Conservation (phyloP, 192 early-diverging fungal genomes). For the Globomyces pollinis-pini region DNA sequence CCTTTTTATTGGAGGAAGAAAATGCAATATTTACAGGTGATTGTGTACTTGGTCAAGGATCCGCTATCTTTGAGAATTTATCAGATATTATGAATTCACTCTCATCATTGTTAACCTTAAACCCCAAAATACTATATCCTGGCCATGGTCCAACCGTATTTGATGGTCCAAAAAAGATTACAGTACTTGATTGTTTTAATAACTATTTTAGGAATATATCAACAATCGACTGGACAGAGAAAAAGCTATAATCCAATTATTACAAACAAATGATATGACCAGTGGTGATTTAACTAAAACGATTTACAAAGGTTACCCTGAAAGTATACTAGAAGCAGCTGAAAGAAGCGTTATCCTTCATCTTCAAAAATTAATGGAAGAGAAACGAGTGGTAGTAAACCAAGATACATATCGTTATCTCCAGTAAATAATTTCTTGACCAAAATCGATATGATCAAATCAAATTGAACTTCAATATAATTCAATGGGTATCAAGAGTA, state of each 20-base stretch:
- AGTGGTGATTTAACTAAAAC: background rate
- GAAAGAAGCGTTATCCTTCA: background rate
- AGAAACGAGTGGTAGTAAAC: background rate
- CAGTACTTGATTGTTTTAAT: no score
- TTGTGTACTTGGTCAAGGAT: slow-evolving; percentile 76
- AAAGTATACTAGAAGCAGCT: background rate
- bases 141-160: slow-evolving; percentile 75
- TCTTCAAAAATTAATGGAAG: background rate
- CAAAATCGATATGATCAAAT: no score
- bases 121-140: slow-evolving; percentile 48
- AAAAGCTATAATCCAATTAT: slow-evolving; percentile 46
- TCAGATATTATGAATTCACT: slow-evolving; percentile 61
- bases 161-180: slow-evolving; percentile 56
- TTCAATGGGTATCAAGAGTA: no score
- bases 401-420: background rate
- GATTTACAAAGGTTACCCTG: background rate
- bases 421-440: no score
- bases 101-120: slow-evolving; percentile 29
- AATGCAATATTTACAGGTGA: slow-evolving; percentile 69
- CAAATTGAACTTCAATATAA: no score
- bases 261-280: background rate
- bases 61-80: slow-evolving; percentile 70
- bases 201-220: slow-evolving; percentile 70
- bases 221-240: slow-evolving; percentile 70
- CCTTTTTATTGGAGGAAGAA: slow-evolving; percentile 62